Percentiles rank a stretch among this genome's conserved stretches.
These are phyloP conservation scores for Camellia lanceoleosa DNA, from an alignment of 148 eudicot genomes.

Conservation along the genomic window DNA sequence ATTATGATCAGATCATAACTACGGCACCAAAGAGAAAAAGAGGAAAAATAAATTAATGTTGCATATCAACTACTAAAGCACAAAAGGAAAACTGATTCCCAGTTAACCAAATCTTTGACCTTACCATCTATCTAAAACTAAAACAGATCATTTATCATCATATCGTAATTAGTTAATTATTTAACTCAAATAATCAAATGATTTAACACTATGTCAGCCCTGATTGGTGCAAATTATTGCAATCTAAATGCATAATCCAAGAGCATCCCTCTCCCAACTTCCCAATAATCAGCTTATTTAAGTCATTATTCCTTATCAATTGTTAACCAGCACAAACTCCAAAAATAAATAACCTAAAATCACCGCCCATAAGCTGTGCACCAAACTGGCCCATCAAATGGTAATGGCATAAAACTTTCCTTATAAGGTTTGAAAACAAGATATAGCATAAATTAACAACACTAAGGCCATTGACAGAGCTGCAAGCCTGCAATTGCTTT, in stretches of 20 bases:
- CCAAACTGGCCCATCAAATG: neutral
- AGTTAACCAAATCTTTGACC: neutral
- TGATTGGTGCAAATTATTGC: neutral
- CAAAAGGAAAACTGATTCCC: neutral
- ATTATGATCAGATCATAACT: neutral
- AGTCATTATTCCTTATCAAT: neutral
- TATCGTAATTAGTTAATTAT: neutral
- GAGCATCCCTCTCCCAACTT: neutral
- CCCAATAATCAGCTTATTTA: too few relatives aligned
- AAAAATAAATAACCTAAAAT: too few relatives aligned
- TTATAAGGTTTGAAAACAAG: neutral
- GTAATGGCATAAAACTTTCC: neutral
- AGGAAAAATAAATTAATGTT: neutral
- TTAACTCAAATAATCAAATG: neutral
- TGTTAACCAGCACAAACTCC: too few relatives aligned
- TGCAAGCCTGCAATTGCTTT: neutral
- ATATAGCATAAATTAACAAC: neutral
- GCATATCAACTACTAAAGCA: neutral
- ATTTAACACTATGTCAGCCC: neutral
- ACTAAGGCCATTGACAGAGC: neutral
- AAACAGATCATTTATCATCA: neutral
- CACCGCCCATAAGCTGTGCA: too few relatives aligned
- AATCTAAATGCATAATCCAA: neutral
- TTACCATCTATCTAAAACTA: neutral
- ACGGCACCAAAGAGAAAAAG: neutral